Percentiles rank a stretch among this genome's conserved stretches.
Conservation (phyloP, 192 early-diverging fungal genomes). For the Backusella westeae region DNA sequence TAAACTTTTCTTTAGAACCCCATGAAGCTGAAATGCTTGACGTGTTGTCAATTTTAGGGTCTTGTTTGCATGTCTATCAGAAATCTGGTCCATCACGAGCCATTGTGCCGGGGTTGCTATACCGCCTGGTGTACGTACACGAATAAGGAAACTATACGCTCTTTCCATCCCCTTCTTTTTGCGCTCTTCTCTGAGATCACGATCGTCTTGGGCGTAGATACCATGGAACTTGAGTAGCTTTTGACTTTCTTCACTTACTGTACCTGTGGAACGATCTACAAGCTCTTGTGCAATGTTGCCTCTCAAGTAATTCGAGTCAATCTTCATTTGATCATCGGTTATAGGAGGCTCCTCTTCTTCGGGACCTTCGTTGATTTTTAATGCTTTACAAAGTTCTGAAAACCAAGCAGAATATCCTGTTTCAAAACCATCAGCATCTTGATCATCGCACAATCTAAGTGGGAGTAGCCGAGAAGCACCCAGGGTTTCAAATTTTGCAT, state of each 20-base stretch:
- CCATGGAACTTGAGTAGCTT: conserved; percentile 96
- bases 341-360: conserved; percentile 57
- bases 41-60: conserved; percentile 94
- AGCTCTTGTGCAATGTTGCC: conserved; percentile 87
- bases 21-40: conserved; percentile 96
- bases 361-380: conserved; percentile 60
- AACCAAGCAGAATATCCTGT: conserved; percentile 78
- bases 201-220: conserved; percentile 95
- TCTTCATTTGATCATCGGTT: conserved; percentile 91
- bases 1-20: conserved; percentile 88
- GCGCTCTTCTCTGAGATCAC: conserved; percentile 84
- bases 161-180: conserved; percentile 85
- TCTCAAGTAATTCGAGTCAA: conserved; percentile 85
- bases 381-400: conserved; percentile 75
- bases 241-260: conserved; percentile 79
- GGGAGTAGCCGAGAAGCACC: conserved; percentile 63
- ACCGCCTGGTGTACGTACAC: conserved; percentile 90
- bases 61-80: conserved; percentile 79
- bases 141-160: conserved; percentile 94
- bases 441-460: conserved; percentile 87
- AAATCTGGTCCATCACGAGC: conserved; percentile 86
- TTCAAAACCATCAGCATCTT: conserved; percentile 89
- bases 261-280: conserved; percentile 76
- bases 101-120: conserved; percentile 85
- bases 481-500: conserved; percentile 73